Base-by-base conservation (phyloP, 306 rosid species). In the apple (Malus domestica) region DNA sequence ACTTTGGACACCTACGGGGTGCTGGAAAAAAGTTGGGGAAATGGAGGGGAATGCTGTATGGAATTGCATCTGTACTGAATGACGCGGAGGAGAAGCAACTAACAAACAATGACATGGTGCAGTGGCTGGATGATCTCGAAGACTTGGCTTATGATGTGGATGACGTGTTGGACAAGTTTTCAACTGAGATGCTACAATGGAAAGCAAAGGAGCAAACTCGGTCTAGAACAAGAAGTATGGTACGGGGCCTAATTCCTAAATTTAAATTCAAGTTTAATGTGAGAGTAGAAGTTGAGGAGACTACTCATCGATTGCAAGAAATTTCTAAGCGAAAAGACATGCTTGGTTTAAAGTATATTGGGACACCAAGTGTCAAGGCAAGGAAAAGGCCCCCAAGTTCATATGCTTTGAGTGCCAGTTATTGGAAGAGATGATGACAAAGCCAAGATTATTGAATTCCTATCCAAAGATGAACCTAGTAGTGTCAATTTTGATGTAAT, bases 361-460 rank as follows among this genome's bases (percentile, higher is more conserved):
- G 29, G 29, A 27, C 25, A 1, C 18, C 20, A 19, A 14, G 13
- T 29, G 10, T 6, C 10, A 19, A 18, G 70, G 35, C 25, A 4
- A 1, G 20, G 67, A 61, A 59, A 18, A 45, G 23, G 15, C 61
- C 77, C 8, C 49, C 70, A 3, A 65, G 71, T 55, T 83, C 79
- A 14, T 23, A 32, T 61, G 8, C 33, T 14, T 4, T 2, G 6
- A 29, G 27, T 16, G 60, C 42, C 68, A n/a, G 42, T 83, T 25
- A 35, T 76, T 62, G 87, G 84, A 40, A 68, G 84, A 46, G 82
- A 76, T 1, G 22, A 5, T 0, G 87, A 83, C 1, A 76, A 62
- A 19, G 1, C 9, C 10, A 15, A 11, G 23, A 25, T 80, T 3
- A 0, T 70, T 12, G 60, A 80, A 4, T 20, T 73, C 16, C 40